A percentile compares a stretch with the other conserved stretches of the same genome.
Evolutionary conservation across 805 yeast species (phyloP).

Genomic region (Kuraishia piskuri): DNA sequence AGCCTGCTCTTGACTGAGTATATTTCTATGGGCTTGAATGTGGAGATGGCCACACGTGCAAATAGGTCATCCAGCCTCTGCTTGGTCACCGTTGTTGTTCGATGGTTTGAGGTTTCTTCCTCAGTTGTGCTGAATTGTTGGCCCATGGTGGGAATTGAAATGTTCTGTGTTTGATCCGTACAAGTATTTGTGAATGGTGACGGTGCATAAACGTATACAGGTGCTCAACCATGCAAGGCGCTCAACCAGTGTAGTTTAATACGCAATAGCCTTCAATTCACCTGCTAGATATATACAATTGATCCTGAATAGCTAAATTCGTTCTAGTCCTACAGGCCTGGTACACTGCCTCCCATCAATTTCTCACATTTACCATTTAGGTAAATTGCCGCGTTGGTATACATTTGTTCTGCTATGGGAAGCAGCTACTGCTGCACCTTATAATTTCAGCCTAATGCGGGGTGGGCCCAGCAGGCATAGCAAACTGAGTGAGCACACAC

Average conservation of each 20-base stretch:
- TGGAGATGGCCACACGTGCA: constrained; percentile 9
- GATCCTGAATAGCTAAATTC: too few species aligned
- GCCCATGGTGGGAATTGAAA: constrained; percentile 12
- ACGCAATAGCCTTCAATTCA: too few species aligned
- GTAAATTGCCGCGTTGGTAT: background rate
- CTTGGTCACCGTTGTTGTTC: constrained; percentile 6
- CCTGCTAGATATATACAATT: too few species aligned
- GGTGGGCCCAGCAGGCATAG: background rate
- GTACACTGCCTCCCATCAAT: too few species aligned
- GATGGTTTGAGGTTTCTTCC: background rate
- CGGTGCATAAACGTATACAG: background rate
- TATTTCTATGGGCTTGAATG: constrained; percentile 15
- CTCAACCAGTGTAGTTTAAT: too few species aligned
- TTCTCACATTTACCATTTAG: background rate
- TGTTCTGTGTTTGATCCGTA: too few species aligned
- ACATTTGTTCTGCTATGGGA: background rate
- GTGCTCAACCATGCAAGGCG: background rate
- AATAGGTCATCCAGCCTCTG: constrained; percentile 11
- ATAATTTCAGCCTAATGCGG: background rate
- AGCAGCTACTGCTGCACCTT: background rate
- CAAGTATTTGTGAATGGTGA: too few species aligned
- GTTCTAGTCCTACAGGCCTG: too few species aligned
- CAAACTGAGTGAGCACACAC: background rate
- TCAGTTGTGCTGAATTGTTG: constrained; percentile 9
- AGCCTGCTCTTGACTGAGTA: constrained; percentile 15